These are phyloP conservation scores for Xylaria sp. DNA, from an alignment of 2,329 filamentous ascomycete species.

Conservation along the genomic window DNA sequence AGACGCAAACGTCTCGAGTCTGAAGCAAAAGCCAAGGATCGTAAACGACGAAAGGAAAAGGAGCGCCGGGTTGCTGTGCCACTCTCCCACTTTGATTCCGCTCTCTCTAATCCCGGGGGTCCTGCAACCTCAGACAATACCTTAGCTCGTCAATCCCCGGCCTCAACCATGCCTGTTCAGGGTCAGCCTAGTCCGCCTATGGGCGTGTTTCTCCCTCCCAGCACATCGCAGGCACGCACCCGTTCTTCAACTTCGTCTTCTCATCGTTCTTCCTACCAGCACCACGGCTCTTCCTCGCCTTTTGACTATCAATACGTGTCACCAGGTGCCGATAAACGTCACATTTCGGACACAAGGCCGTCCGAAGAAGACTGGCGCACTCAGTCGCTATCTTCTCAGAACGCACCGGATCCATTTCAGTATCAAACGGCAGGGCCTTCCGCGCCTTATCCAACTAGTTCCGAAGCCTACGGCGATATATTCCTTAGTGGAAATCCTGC, in stretches of 20 bases:
- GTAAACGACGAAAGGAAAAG: constrained; percentile 54
- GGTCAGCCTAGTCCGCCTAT: constrained; percentile 56
- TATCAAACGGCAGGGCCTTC: constrained; percentile 62
- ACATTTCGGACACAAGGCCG: constrained; percentile 58
- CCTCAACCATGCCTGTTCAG: constrained; percentile 53
- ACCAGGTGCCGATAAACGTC: constrained; percentile 51
- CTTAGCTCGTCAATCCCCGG: constrained; percentile 53
- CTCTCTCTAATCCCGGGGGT: constrained; percentile 52
- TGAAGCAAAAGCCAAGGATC: constrained; percentile 55
- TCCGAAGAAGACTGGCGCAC: constrained; percentile 49
- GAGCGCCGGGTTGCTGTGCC: constrained; percentile 64
- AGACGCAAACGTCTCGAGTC: constrained; percentile 68
- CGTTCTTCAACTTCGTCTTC: constrained; percentile 57
- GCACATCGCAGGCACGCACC: constrained; percentile 53
- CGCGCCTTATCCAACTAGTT: constrained; percentile 49
- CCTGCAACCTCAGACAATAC: constrained; percentile 50
- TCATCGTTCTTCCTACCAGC: constrained; percentile 43
- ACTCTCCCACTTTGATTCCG: constrained; percentile 61
- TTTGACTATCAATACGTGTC: constrained; percentile 59
- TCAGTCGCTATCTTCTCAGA: constrained; percentile 47
- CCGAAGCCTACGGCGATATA: constrained; percentile 40
- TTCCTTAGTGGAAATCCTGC: constrained; percentile 44
- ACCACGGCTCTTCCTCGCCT: constrained; percentile 50
- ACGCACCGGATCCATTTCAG: constrained; percentile 59
- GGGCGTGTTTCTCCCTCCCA: constrained; percentile 63